Conservation (phyloP, 2,329 filamentous ascomycete genomes). For the Talaromyces atroroseus region DNA sequence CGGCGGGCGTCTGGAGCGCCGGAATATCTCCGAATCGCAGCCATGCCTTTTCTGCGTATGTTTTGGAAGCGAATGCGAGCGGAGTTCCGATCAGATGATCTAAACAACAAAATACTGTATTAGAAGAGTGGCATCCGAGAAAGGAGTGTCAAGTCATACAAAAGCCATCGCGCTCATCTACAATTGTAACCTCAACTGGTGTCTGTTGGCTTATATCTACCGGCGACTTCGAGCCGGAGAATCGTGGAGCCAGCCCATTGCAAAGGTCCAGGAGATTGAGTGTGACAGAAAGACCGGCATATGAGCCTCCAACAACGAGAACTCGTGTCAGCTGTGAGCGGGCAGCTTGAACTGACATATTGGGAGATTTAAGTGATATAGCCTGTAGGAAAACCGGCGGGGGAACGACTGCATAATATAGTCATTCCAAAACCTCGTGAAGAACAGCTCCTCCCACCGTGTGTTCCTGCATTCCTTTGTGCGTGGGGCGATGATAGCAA, state of each 20-base stretch:
- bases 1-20: slow-evolving; percentile 56
- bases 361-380: background rate
- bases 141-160: slow-evolving; percentile 51
- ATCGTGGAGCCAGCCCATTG: slow-evolving; percentile 42
- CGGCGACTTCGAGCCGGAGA: background rate
- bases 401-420: background rate
- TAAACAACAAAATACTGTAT: slow-evolving; percentile 7
- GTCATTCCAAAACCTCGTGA: too few species aligned
- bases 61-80: slow-evolving; percentile 57
- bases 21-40: slow-evolving; percentile 62
- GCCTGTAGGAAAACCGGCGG: background rate
- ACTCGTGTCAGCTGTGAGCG: slow-evolving; percentile 37
- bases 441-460: background rate
- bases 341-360: background rate
- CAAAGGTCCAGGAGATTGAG: slow-evolving; percentile 64
- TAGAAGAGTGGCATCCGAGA: background rate
- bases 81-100: slow-evolving; percentile 68
- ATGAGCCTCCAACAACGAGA: slow-evolving; percentile 65
- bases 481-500: background rate
- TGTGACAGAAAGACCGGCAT: slow-evolving; percentile 62
- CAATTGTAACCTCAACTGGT: slow-evolving; percentile 64
- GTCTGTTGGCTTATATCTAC: slow-evolving; percentile 36
- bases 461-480: background rate
- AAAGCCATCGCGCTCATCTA: slow-evolving; percentile 77
- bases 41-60: slow-evolving; percentile 61